Conservation (phyloP, 495 filamentous ascomycete genomes). For the Neurospora sp. region DNA sequence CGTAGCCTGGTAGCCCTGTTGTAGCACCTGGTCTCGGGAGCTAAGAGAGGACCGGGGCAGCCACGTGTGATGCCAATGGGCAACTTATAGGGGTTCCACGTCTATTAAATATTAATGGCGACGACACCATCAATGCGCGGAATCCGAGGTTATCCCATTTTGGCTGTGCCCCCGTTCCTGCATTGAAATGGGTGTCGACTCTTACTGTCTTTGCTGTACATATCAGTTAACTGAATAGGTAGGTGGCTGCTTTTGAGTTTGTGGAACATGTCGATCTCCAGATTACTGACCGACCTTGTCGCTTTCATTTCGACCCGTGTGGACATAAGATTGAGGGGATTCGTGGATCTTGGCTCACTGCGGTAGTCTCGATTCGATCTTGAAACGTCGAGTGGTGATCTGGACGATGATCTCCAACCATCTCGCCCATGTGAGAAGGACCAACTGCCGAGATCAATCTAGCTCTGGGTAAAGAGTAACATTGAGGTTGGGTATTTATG, state of each 20-base stretch:
- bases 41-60: neutral
- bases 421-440: neutral
- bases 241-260: neutral
- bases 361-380: neutral
- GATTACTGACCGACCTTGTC: neutral
- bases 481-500: neutral
- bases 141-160: neutral
- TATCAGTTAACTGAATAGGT: neutral
- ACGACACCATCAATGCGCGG: neutral
- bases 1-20: neutral
- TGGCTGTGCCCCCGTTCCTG: neutral
- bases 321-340: neutral
- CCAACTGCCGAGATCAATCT: neutral
- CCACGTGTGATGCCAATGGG: neutral
- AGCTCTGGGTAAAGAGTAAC: neutral
- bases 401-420: neutral
- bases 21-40: neutral
- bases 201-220: neutral
- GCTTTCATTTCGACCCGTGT: neutral
- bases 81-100: neutral
- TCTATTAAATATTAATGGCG: neutral
- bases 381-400: neutral
- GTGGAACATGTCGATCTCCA: neutral
- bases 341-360: neutral
- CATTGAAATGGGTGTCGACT: neutral